Evolutionary conservation across 176 grass and related monocot genomes (phyloP), one percentile per base, ranked within the genome.

Genomic region (Aegilops speltoides): DNA sequence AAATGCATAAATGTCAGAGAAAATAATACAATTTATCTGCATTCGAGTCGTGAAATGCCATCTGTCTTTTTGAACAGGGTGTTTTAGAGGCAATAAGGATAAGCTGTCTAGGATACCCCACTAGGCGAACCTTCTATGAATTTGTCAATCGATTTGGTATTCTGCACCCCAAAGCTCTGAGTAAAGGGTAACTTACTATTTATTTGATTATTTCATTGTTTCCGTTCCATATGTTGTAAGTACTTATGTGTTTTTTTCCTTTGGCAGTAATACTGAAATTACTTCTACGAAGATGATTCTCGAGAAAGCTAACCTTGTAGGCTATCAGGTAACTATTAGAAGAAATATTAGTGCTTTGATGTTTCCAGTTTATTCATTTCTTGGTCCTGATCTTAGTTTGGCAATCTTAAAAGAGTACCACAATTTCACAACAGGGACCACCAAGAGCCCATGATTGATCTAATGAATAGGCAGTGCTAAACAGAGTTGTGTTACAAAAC

Each of bases 1-100:
- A 43, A 60, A 70, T 38, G 28, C 20, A 20, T 71, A 34, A 50
- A 63, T 0, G 34, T 36, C 34, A 36, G 34, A 36, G 34, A 36
- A 36, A 36, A 36, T 36, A 36, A 6, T n/a, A n/a, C n/a, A n/a
- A n/a, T n/a, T n/a, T n/a, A n/a, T n/a, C n/a, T n/a, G n/a, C n/a
- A n/a, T n/a, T 75, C 81, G 45, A 82, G 40, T 69, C 14, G 16
- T 69, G 50, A 19, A 8, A 63, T 50, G 40, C 59, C 20, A 77
- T 82, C 10, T 9, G 45, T 85, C 7, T 46, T 86, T 83, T 63
- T 84, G 62, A 80, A 76, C 83, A 98, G 96, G 96, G 93, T 86
- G 96, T 98, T 68, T 87, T 98, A 76, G 96, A 98, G 83, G 93
- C 96, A 69, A 98, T 98, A 87, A 90, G 93, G 82, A 95, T 98